Base-by-base conservation (phyloP, 139 green algal species). In the Monoraphidium neglectum region DNA sequence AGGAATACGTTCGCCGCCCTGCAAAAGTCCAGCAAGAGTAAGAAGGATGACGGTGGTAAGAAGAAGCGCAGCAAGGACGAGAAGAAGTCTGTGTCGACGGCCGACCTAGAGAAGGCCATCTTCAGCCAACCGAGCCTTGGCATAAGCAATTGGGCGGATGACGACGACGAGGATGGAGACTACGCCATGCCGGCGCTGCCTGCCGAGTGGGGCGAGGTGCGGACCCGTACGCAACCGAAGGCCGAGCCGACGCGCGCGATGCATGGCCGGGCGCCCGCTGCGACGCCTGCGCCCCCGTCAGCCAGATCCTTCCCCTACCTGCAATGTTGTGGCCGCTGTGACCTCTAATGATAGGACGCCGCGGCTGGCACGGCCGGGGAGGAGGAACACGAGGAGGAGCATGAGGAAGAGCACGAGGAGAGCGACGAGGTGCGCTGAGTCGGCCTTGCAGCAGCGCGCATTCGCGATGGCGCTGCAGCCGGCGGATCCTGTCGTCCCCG, bases 71-170 rank as follows among this genome's bases (percentile, higher is more conserved):
- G 68, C 38, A 73, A 73, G 67, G 66, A 81, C 46, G 65, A 72
- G 30, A 82, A 79, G 68, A 84, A 84, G 70, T 43, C 62, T 32
- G 77, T 78, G 13, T 73, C 78, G 16, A 77, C 73, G 49, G 82
- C 77, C 23, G 82, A 87, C 62, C 74, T 87, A 49, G 82, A 87
- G 73, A 82, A 84, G 78, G 77, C 81, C 43, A 82, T 87, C 51
- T 87, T 87, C 47, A 82, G 73, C 1, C 77, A 87, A 35, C 82
- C 82, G 38, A 69, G 62, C 24, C 76, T 84, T 32, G 71, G 35
- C 36, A 77, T 83, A 70, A 78, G 38, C 54, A 82, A 60, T 68
- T 87, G 82, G 82, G 82, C 82, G 5, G 82, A 87, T 53, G 78
- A 84, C 62, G 82, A 87, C 24, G 77, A 83, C 56, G 79, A 81